Evolutionary conservation across 139 green algal genomes (phyloP).

Genomic region (Dunaliella primolecta): DNA sequence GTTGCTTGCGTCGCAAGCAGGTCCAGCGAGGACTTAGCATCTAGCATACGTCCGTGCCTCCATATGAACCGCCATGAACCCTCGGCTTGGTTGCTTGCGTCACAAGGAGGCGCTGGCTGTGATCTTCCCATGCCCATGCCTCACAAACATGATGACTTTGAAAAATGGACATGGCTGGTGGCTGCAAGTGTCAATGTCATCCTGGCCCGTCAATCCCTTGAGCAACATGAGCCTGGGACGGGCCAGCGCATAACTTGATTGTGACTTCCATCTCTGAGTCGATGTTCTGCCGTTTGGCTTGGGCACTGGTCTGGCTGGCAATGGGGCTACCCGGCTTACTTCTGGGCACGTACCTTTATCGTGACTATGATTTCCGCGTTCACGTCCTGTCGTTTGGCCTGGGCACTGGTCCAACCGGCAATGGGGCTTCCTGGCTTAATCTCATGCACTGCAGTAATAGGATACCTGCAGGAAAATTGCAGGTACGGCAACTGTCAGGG

Average conservation of each 20-base stretch:
- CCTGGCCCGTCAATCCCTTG: too few species aligned
- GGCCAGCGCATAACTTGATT: slow-evolving; percentile 10
- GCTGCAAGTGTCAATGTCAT: too few species aligned
- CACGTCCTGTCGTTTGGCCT: slow-evolving; percentile 34
- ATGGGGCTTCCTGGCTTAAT: slow-evolving; percentile 52
- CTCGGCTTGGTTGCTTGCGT: too few species aligned
- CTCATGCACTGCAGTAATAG: slow-evolving; percentile 53
- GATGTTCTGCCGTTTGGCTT: slow-evolving; percentile 34
- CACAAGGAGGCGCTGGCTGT: too few species aligned
- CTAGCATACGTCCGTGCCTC: too few species aligned
- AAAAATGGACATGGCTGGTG: too few species aligned
- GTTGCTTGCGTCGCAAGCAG: too few species aligned
- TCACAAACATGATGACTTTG: too few species aligned
- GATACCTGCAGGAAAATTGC: slow-evolving; percentile 49
- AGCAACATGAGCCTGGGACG: too few species aligned
- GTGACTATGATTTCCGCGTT: slow-evolving; percentile 30
- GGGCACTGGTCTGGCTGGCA: slow-evolving; percentile 29
- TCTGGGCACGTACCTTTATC: slow-evolving; percentile 41
- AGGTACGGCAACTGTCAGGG: neutral
- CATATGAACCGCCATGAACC: too few species aligned
- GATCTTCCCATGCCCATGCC: too few species aligned
- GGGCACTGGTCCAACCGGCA: slow-evolving; percentile 31
- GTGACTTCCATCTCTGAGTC: slow-evolving; percentile 30
- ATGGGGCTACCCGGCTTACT: slow-evolving; percentile 52
- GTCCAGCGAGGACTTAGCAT: too few species aligned